These are phyloP conservation scores for Leishmania mexicana DNA, from an alignment of 208 protist genomes.

Conservation along the genomic window DNA sequence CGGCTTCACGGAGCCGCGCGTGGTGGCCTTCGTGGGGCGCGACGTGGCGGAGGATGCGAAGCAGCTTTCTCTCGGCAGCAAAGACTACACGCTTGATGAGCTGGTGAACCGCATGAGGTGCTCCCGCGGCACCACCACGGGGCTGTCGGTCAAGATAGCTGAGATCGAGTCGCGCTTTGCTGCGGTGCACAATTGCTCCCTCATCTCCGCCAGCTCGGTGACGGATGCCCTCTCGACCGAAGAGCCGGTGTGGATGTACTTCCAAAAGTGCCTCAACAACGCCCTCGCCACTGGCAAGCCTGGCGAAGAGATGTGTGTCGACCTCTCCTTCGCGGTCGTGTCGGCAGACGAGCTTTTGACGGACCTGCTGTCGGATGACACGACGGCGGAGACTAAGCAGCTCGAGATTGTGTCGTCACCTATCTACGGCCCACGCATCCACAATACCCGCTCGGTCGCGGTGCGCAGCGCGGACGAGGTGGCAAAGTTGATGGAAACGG, in stretches of 20 bases:
- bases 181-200: conserved; percentile 44
- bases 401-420: conserved; percentile 47
- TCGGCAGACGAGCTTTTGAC: conserved; percentile 25
- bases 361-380: conserved; percentile 31
- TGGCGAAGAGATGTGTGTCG: conserved; percentile 34
- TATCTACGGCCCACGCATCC: conserved; percentile 35
- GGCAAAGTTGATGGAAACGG: conserved; percentile 28
- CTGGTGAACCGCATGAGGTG: conserved; percentile 30
- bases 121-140: conserved; percentile 17
- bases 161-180: conserved; percentile 38
- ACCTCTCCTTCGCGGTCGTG: conserved; percentile 40
- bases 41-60: conserved; percentile 23
- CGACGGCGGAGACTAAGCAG: neutral
- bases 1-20: conserved; percentile 35
- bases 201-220: conserved; percentile 37
- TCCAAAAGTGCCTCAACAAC: conserved; percentile 36
- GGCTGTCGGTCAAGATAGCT: conserved; percentile 16
- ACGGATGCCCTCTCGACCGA: conserved; percentile 13
- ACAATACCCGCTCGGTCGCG: conserved; percentile 1
- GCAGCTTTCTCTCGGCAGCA: conserved; percentile 29
- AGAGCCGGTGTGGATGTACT: conserved; percentile 47
- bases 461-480: conserved; percentile 27
- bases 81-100: conserved; percentile 59
- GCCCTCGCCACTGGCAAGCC: conserved; percentile 29
- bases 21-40: conserved; percentile 42